Conservation (phyloP, 805 yeast species). For the Cyberlindnera xishuangbannaensis region DNA sequence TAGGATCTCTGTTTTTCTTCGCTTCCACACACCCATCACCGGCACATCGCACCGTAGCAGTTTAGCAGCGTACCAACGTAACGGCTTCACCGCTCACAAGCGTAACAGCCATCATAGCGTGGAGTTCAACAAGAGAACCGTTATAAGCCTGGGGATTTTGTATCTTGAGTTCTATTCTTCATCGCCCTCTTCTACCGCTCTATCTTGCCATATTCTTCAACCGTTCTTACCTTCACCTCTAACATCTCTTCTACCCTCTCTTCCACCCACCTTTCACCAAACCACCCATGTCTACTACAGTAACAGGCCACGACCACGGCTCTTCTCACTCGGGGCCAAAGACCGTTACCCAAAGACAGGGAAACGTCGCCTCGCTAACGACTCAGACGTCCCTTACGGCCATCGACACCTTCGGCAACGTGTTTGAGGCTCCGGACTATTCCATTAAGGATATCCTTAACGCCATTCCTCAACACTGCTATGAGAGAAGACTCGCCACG, state of each 20-base stretch:
- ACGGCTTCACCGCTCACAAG: too few relatives aligned
- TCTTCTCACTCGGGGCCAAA: slow-evolving; percentile 6
- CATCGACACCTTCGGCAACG: slow-evolving; percentile 46
- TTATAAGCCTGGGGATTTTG: too few relatives aligned
- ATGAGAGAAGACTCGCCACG: slow-evolving; percentile 43
- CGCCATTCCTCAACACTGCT: slow-evolving; percentile 58
- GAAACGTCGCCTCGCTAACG: slow-evolving; percentile 20
- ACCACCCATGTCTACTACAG: slow-evolving; percentile 10
- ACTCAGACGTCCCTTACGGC: slow-evolving; percentile 29
- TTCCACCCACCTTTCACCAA: background rate
- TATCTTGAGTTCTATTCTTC: too few relatives aligned
- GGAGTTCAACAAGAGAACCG: too few relatives aligned
- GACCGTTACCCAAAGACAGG: slow-evolving; percentile 15
- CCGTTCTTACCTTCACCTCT: too few relatives aligned
- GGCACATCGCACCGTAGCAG: too few relatives aligned
- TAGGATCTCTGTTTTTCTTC: too few relatives aligned
- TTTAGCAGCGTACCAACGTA: too few relatives aligned
- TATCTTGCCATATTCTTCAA: too few relatives aligned
- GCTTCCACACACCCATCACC: too few relatives aligned
- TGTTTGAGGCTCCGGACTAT: slow-evolving; percentile 56
- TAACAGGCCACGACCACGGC: slow-evolving; percentile 6
- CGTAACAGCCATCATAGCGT: too few relatives aligned
- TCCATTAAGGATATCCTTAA: slow-evolving; percentile 51
- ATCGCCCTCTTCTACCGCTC: too few relatives aligned
- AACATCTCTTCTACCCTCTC: background rate